A percentile compares a stretch with the other conserved stretches of the same genome.
Evolutionary conservation across 2,329 filamentous ascomycete species (phyloP).

Genomic region (Fusarium albosuccineum): DNA sequence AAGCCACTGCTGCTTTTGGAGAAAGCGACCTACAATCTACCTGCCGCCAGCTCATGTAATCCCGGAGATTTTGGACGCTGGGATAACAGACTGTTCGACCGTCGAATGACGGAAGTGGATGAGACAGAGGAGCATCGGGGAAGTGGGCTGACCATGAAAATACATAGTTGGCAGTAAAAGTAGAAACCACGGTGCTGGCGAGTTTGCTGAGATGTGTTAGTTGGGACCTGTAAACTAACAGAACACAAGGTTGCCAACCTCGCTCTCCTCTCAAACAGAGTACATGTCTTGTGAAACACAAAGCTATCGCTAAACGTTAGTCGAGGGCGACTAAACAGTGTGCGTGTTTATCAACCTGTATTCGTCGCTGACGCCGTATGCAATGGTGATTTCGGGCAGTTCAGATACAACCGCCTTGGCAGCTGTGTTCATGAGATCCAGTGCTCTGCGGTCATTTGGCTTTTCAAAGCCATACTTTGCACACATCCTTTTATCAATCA

Average conservation of each 20-base stretch:
- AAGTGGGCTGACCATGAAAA: conserved; percentile 84
- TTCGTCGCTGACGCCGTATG: conserved; percentile 95
- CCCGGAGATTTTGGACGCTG: conserved; percentile 81
- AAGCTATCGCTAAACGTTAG: conserved; percentile 69
- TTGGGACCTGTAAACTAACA: not conserved
- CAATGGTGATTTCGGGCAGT: conserved; percentile 85
- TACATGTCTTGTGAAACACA: conserved; percentile 85
- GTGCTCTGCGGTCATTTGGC: conserved; percentile 88
- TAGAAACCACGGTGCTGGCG: conserved; percentile 89
- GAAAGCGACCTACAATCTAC: conserved; percentile 80
- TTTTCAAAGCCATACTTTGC: conserved; percentile 88
- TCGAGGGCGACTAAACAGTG: not conserved
- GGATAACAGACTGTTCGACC: conserved; percentile 93
- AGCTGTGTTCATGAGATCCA: conserved; percentile 94
- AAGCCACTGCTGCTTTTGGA: not conserved
- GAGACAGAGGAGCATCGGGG: conserved; percentile 74
- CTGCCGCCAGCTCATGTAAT: conserved; percentile 98
- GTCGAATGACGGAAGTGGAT: conserved; percentile 90
- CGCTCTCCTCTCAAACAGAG: conserved; percentile 86
- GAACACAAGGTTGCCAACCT: conserved; percentile 65
- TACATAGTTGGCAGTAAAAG: conserved; percentile 93
- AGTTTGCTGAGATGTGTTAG: conserved; percentile 75
- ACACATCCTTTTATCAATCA: conserved; percentile 72
- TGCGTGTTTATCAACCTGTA: conserved; percentile 70
- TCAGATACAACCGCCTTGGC: conserved; percentile 88